These are phyloP conservation scores for Parafenestella ontariensis DNA, from an alignment of 2,329 filamentous ascomycete genomes.

Conservation along the genomic window DNA sequence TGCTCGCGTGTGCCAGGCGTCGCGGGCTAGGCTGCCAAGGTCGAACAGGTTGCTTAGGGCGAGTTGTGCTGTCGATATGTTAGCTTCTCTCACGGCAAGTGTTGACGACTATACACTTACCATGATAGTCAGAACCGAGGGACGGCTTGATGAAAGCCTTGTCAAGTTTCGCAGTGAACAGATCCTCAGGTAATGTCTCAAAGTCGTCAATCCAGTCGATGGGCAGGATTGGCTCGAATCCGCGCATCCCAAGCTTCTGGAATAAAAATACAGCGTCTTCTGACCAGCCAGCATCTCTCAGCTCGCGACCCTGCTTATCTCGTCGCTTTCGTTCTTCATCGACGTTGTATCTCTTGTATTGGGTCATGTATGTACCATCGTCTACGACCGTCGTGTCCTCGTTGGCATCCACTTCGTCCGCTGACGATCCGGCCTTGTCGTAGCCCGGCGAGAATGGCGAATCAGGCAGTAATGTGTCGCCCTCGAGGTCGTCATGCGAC, in stretches of 20 bases:
- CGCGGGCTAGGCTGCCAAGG: constrained; percentile 60
- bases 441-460: constrained; percentile 12
- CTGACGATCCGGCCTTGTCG: constrained; percentile 16
- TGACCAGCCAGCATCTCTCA: constrained; percentile 57
- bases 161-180: constrained; percentile 57
- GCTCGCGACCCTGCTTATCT: constrained; percentile 35
- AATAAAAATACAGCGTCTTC: constrained; percentile 61
- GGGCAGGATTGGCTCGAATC: constrained; percentile 63
- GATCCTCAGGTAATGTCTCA: constrained; percentile 58
- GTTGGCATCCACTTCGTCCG: constrained; percentile 43
- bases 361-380: constrained; percentile 37
- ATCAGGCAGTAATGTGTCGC: constrained; percentile 35
- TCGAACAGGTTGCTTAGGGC: constrained; percentile 59
- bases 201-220: constrained; percentile 62
- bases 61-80: constrained; percentile 53
- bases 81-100: constrained; percentile 5
- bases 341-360: constrained; percentile 30
- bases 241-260: constrained; percentile 61
- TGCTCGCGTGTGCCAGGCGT: constrained; percentile 52
- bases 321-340: constrained; percentile 32
- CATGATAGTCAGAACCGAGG: constrained; percentile 55
- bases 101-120: constrained; percentile 33
- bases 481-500: constrained; percentile 37
- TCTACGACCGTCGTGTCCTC: constrained; percentile 46
- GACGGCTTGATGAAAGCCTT: constrained; percentile 57